These are phyloP conservation scores for Mucor indicus DNA, from an alignment of 371 early-diverging fungal species.

Conservation along the genomic window DNA sequence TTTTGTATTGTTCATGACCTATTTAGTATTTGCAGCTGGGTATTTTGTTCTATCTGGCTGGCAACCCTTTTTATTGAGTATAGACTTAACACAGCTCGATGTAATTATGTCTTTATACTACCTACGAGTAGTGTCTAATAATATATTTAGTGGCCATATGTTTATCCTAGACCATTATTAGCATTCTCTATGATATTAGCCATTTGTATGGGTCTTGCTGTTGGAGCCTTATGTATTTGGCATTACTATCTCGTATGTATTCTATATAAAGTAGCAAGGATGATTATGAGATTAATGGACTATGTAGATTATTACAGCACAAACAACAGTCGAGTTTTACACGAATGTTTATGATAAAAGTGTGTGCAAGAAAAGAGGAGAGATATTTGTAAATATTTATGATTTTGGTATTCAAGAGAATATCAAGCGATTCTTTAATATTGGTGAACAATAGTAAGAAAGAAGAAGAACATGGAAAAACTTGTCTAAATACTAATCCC, in stretches of 20 bases:
- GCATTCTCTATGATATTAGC: slow-evolving; percentile 59
- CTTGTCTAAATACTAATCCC: background rate
- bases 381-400: slow-evolving; percentile 60
- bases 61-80: slow-evolving; percentile 52
- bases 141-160: slow-evolving; percentile 56
- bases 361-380: slow-evolving; percentile 50
- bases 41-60: slow-evolving; percentile 65
- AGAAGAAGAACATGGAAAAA: background rate
- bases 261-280: background rate
- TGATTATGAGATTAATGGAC: background rate
- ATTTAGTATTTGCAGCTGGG: slow-evolving; percentile 54
- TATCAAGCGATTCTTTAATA: slow-evolving; percentile 50
- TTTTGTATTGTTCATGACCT: slow-evolving; percentile 77
- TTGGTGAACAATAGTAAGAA: slow-evolving; percentile 43
- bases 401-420: slow-evolving; percentile 53
- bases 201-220: slow-evolving; percentile 58
- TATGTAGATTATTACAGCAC: slow-evolving; percentile 51
- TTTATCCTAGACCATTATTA: slow-evolving; percentile 52
- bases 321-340: slow-evolving; percentile 62
- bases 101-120: slow-evolving; percentile 25
- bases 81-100: slow-evolving; percentile 43
- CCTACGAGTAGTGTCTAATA: background rate
- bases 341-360: slow-evolving; percentile 53
- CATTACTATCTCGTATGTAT: slow-evolving; percentile 58
- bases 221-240: slow-evolving; percentile 56